A percentile compares a stretch with the other conserved stretches of the same genome.
These are phyloP conservation scores for Cyberlindnera maritima DNA, from an alignment of 805 yeast genomes.

Conservation along the genomic window DNA sequence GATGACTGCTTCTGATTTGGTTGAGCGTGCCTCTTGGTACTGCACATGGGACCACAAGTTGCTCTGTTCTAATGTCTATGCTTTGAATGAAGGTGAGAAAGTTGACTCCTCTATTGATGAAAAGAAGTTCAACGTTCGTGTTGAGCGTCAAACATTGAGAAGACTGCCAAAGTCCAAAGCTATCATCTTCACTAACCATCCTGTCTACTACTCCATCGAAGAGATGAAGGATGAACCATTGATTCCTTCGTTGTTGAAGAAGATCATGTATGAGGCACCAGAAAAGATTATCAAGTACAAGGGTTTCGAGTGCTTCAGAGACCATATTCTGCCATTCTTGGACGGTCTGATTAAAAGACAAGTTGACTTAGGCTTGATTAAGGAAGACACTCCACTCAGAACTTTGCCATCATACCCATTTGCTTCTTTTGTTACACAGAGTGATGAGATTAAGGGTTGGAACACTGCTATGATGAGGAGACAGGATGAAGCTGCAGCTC, in stretches of 20 bases:
- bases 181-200: slow-evolving; percentile 73
- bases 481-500: slow-evolving; percentile 23
- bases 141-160: slow-evolving; percentile 70
- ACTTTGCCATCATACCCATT: slow-evolving; percentile 63
- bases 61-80: slow-evolving; percentile 53
- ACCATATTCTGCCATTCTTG: slow-evolving; percentile 56
- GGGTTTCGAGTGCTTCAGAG: slow-evolving; percentile 55
- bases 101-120: slow-evolving; percentile 44
- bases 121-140: slow-evolving; percentile 60
- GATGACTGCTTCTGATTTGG: slow-evolving; percentile 59
- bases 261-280: slow-evolving; percentile 64
- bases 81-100: slow-evolving; percentile 42
- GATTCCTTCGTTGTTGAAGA: slow-evolving; percentile 62
- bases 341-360: slow-evolving; percentile 58
- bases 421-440: slow-evolving; percentile 47
- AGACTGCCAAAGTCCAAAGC: slow-evolving; percentile 64
- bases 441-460: slow-evolving; percentile 42
- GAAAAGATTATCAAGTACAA: slow-evolving; percentile 64
- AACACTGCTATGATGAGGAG: slow-evolving; percentile 28
- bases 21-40: slow-evolving; percentile 75
- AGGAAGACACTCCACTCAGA: slow-evolving; percentile 52
- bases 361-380: slow-evolving; percentile 51
- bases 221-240: slow-evolving; percentile 82
- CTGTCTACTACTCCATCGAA: slow-evolving; percentile 72
- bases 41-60: slow-evolving; percentile 71